Conservation (phyloP, 768 basidiomycete genomes). For the Tubosaeta brunneosetosa region DNA sequence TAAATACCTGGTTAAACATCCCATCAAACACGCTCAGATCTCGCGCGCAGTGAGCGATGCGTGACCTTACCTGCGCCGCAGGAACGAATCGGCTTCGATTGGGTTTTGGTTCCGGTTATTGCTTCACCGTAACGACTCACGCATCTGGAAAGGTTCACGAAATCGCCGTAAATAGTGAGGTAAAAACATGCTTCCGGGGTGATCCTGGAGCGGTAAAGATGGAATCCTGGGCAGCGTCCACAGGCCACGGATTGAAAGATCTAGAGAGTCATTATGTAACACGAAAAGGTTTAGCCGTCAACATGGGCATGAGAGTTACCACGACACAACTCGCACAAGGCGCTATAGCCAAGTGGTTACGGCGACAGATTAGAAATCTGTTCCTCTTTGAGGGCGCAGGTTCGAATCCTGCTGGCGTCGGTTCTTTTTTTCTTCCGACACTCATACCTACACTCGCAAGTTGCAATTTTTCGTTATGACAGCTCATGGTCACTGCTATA, state of each 20-base stretch:
- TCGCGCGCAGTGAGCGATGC: slow-evolving; percentile 69
- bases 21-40: slow-evolving; percentile 56
- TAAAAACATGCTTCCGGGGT: slow-evolving; percentile 54
- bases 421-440: background rate
- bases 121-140: background rate
- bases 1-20: slow-evolving; percentile 71
- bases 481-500: no score
- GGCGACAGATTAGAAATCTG: slow-evolving; percentile 58
- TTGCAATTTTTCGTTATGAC: no score
- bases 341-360: slow-evolving; percentile 80
- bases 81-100: background rate
- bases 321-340: slow-evolving; percentile 22
- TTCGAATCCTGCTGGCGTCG: slow-evolving; percentile 45
- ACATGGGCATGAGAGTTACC: no score
- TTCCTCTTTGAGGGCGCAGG: slow-evolving; percentile 37
- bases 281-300: no score
- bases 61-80: slow-evolving; percentile 24
- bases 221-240: slow-evolving; percentile 23
- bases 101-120: background rate
- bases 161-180: background rate
- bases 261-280: no score
- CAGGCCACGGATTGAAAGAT: no score
- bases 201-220: slow-evolving; percentile 34
- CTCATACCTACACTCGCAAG: background rate
- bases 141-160: background rate